These are phyloP conservation scores for Leccinum olivaceopallidum DNA, from an alignment of 768 basidiomycete genomes.

Conservation along the genomic window DNA sequence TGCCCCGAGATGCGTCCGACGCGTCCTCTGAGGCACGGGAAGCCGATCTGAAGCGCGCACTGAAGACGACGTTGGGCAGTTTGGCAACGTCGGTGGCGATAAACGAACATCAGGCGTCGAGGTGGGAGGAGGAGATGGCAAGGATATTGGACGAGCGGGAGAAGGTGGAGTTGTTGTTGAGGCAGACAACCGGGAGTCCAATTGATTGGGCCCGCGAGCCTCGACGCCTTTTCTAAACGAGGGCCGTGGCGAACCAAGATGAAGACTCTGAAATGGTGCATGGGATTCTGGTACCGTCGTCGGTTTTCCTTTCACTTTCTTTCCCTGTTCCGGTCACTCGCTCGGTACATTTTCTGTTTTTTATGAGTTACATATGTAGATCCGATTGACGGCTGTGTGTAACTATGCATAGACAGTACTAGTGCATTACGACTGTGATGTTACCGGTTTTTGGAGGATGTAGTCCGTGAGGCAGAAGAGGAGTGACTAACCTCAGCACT, in stretches of 20 bases:
- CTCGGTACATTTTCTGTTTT: too few relatives aligned
- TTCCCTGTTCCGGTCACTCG: too few relatives aligned
- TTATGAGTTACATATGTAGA: too few relatives aligned
- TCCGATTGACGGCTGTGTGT: too few relatives aligned
- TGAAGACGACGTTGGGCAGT: conserved; percentile 68
- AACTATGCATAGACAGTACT: too few relatives aligned
- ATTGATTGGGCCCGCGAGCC: conserved; percentile 12
- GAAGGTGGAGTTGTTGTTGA: conserved; percentile 61
- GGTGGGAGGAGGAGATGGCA: conserved; percentile 65
- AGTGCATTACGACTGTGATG: too few relatives aligned
- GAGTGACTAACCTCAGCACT: too few relatives aligned
- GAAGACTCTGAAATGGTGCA: neutral
- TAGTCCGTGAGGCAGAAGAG: too few relatives aligned
- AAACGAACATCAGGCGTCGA: conserved; percentile 65
- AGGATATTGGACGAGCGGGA: conserved; percentile 66
- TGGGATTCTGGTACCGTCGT: neutral
- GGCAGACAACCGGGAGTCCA: conserved; percentile 54
- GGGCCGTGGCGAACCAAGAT: neutral
- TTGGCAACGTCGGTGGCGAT: conserved; percentile 60
- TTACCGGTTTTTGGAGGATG: too few relatives aligned
- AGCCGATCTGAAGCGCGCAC: conserved; percentile 63
- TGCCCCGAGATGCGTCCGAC: conserved; percentile 41
- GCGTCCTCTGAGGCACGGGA: conserved; percentile 50
- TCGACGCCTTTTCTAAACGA: neutral
- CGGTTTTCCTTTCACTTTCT: neutral